These are phyloP conservation scores for Colletotrichum tropicale DNA, from an alignment of 2,329 filamentous ascomycete species.

Conservation along the genomic window DNA sequence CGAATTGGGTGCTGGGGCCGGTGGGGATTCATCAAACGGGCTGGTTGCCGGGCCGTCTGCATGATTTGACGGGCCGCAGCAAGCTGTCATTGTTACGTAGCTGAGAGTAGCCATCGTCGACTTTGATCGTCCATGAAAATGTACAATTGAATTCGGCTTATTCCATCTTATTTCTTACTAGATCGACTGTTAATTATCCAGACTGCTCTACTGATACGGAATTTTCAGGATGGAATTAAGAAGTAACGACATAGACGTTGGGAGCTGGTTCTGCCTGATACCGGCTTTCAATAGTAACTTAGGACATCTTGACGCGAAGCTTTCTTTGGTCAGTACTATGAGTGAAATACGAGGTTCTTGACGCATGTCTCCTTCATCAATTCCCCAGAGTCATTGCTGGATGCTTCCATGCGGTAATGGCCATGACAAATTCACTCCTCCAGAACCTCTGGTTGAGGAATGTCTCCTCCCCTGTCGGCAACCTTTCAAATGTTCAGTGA, in stretches of 20 bases:
- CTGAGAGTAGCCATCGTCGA: not conserved
- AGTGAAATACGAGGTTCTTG: not conserved
- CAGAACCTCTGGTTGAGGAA: not conserved
- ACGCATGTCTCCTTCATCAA: not conserved
- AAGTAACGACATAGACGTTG: not conserved
- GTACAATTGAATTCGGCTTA: not conserved
- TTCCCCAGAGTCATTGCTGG: not conserved
- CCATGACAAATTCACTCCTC: not conserved
- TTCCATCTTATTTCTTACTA: not conserved
- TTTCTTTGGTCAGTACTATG: not conserved
- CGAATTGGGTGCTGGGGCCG: not conserved
- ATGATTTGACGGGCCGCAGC: not conserved
- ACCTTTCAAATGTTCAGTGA: rapidly evolving
- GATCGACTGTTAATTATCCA: rapidly evolving
- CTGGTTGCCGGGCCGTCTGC: not conserved
- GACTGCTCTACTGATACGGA: not conserved
- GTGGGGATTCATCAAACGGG: not conserved
- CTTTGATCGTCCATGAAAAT: not conserved
- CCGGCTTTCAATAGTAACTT: not conserved
- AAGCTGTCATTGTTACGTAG: rapidly evolving
- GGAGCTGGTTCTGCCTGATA: not conserved
- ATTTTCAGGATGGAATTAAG: rapidly evolving
- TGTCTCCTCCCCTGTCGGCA: not conserved
- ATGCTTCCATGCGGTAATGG: not conserved
- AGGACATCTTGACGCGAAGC: not conserved